phyloP scores from a whole-genome alignment of 495 filamentous ascomycete species.

The Podospora sp. region DNA sequence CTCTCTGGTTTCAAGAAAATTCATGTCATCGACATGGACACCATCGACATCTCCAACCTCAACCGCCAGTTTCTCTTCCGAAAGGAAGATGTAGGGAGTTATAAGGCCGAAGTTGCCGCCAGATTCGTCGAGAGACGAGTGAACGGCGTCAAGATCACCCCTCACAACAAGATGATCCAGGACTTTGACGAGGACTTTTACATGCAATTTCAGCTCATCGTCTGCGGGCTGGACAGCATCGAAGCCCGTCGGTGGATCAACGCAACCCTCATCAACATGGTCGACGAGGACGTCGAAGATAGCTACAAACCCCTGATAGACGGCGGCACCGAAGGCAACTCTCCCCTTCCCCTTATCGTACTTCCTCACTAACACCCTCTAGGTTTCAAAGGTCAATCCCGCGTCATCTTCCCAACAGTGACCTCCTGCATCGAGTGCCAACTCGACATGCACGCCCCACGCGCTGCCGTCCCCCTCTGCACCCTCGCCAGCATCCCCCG shows the following conservation, averaged over 20 bases:
- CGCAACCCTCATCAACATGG: constrained; percentile 85
- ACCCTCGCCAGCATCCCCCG: constrained; percentile 96
- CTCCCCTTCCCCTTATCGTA: background rate
- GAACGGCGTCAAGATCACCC: constrained; percentile 87
- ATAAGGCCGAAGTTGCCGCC: constrained; percentile 92
- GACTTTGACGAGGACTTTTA: constrained; percentile 98
- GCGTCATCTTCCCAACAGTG: constrained; percentile 88
- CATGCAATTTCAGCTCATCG: constrained; percentile 91
- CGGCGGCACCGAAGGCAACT: constrained; percentile 77
- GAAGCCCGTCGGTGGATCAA: constrained; percentile 99
- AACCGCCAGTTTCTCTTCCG: constrained; percentile 99
- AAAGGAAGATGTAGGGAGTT: constrained; percentile 85
- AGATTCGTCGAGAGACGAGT: constrained; percentile 86
- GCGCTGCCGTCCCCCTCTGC: constrained; percentile 92
- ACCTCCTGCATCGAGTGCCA: constrained; percentile 98
- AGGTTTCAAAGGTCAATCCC: constrained; percentile 95
- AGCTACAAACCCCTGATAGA: constrained; percentile 90
- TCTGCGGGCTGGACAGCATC: constrained; percentile 97
- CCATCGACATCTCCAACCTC: constrained; percentile 97
- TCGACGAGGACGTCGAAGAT: constrained; percentile 70
- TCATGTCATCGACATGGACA: constrained; percentile 99
- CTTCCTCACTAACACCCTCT: background rate
- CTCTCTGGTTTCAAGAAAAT: constrained; percentile 95
- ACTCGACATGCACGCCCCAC: constrained; percentile 94
- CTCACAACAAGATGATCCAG: constrained; percentile 92